Conservation (phyloP, 352 stramenopile species). For the Globisporangium rhizosaccharum region DNA sequence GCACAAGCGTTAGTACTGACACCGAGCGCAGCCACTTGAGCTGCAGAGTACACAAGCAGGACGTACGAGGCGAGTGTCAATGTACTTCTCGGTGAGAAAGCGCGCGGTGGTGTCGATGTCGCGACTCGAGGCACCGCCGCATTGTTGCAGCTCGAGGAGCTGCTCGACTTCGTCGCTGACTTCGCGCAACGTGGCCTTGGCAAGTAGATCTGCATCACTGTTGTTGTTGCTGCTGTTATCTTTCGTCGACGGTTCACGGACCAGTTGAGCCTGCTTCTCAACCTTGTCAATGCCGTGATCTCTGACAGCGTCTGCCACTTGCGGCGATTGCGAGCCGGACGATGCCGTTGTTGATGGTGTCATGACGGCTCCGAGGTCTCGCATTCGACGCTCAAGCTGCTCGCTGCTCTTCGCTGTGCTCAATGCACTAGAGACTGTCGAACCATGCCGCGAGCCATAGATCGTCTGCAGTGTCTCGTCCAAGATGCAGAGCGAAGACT, state of each 20-base stretch:
- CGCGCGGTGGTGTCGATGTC: conserved; percentile 14
- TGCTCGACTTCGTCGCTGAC: conserved; percentile 39
- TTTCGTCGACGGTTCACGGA: too few species aligned
- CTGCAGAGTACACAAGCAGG: neutral
- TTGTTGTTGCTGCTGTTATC: neutral
- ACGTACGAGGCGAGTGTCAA: conserved; percentile 27
- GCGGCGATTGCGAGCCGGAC: neutral
- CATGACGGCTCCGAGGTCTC: neutral
- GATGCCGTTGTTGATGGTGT: too few species aligned
- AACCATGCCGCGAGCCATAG: conserved; percentile 16
- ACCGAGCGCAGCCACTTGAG: neutral
- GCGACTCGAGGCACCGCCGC: neutral
- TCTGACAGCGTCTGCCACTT: neutral
- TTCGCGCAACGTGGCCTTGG: conserved; percentile 32
- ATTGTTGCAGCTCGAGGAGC: conserved; percentile 10
- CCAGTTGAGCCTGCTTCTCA: neutral
- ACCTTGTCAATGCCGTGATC: neutral
- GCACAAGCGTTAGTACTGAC: neutral
- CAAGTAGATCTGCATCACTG: conserved; percentile 30
- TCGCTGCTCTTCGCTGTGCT: conserved; percentile 2
- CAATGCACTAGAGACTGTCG: neutral
- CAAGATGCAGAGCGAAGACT: conserved; percentile 34
- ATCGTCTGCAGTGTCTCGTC: conserved; percentile 51
- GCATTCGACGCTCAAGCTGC: conserved; percentile 8
- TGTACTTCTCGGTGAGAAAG: conserved; percentile 44